These are phyloP conservation scores for Nigrospora osmanthi DNA, from an alignment of 2,329 filamentous ascomycete species.

Conservation along the genomic window DNA sequence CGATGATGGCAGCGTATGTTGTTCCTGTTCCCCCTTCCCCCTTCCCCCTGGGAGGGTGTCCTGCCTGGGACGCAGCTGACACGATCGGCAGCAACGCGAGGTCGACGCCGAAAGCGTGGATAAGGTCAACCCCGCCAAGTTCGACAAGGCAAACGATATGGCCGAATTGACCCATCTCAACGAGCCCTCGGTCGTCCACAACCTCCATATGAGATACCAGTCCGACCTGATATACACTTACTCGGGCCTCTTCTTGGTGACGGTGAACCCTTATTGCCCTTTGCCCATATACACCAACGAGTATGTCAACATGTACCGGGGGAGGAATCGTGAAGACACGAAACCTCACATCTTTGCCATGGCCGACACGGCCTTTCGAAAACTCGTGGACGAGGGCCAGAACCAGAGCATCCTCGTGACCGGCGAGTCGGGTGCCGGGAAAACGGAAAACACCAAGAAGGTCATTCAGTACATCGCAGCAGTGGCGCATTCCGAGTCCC, in stretches of 20 bases:
- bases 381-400: constrained; percentile 86
- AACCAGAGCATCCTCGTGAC: constrained; percentile 98
- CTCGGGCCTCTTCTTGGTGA: constrained; percentile 92
- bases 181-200: constrained; percentile 95
- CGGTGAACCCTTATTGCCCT: constrained; percentile 92
- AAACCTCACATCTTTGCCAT: constrained; percentile 97
- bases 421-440: constrained; percentile 94
- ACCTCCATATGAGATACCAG: constrained; percentile 90
- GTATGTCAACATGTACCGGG: constrained; percentile 97
- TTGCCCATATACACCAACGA: constrained; percentile 94
- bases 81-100: constrained; percentile 62
- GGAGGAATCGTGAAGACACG: constrained; percentile 82
- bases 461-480: constrained; percentile 97
- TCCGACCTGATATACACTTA: constrained; percentile 97
- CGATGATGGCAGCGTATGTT: constrained; percentile 77
- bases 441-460: constrained; percentile 99
- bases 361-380: constrained; percentile 93
- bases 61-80: neutral
- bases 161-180: constrained; percentile 96
- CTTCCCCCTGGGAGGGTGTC: too few relatives aligned
- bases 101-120: constrained; percentile 83
- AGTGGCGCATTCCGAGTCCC: constrained; percentile 77
- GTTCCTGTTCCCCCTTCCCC: neutral
- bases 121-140: constrained; percentile 98
- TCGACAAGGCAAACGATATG: constrained; percentile 99